Evolutionary conservation across 2,329 filamentous ascomycete genomes (phyloP), one percentile per base, ranked within the genome.

Genomic region (Dothideomycetes sp.): DNA sequence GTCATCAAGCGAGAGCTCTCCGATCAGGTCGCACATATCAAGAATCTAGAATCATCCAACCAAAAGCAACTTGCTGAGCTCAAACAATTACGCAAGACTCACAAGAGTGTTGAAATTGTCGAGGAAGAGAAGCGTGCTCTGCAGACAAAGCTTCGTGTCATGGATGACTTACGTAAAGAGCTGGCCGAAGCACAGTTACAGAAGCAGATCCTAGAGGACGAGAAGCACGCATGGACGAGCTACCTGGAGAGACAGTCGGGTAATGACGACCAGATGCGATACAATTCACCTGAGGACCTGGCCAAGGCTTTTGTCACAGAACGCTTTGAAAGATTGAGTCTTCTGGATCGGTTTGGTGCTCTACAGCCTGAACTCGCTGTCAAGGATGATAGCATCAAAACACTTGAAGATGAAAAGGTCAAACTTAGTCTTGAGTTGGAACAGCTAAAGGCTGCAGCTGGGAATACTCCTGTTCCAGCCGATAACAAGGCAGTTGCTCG

Each of bases 51-150:
- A 57, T 72, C 75, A 1, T 76, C 77, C 27, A 94, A 86, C 46
- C 73, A 84, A 17, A 85, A 94, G 36, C 84, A 94, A 54, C 68
- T 77, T 11, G 62, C 72, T 0, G 89, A 98, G 56, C 64, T 98
- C 27, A 85, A 83, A 50, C 81, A 87, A 49, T 71, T 93, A 29
- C 80, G 87, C 11, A 83, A 87, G 49, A 65, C 81, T 3, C 80
- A 87, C 57, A 89, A 84, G 61, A 85, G 84, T n/a, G 80, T 94
- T 2, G 85, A 94, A 54, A 75, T 98, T 2, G 83, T 96, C 0
- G 87, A 98, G 56, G 91, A 98, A 58, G 87, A 98, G 65, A 96
- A 96, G 67, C 73, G 84, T 45, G 76, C 78, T 0, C 64, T 98
- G 16, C 81, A 91, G 58, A 77, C 79, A 22, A 85, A 79, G 53